Conservation (phyloP, 768 basidiomycete genomes). For the Leccinum subgranulosum region DNA sequence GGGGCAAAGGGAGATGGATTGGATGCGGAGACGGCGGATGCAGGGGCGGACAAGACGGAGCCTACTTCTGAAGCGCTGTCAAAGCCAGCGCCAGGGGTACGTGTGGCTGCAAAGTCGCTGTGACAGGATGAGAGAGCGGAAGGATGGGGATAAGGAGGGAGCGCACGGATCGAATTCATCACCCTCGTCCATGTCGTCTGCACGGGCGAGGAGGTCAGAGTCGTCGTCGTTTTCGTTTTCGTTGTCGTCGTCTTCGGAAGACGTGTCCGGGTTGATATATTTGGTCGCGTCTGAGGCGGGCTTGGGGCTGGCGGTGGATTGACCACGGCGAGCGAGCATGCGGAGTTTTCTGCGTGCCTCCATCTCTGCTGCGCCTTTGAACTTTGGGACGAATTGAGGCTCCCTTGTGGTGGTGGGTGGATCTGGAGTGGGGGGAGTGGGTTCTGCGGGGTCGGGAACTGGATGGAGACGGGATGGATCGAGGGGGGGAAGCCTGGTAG, state of each 20-base stretch:
- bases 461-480: constrained; percentile 12
- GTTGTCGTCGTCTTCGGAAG: constrained; percentile 49
- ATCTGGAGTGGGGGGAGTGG: constrained; percentile 11
- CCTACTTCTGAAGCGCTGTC: constrained; percentile 62
- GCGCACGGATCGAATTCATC: constrained; percentile 83
- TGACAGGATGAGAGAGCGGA: neutral
- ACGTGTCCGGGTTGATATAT: constrained; percentile 45
- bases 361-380: constrained; percentile 86
- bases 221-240: constrained; percentile 48
- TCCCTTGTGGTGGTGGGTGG: constrained; percentile 51
- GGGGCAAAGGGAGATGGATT: constrained; percentile 54
- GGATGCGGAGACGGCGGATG: constrained; percentile 49
- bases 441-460: constrained; percentile 8
- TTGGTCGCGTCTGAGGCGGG: constrained; percentile 25
- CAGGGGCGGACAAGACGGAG: constrained; percentile 55
- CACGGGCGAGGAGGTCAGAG: constrained; percentile 48
- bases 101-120: constrained; percentile 69
- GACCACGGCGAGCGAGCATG: constrained; percentile 56
- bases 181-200: constrained; percentile 55
- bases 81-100: constrained; percentile 45
- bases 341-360: constrained; percentile 65
- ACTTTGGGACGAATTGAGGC: constrained; percentile 68
- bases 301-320: constrained; percentile 30
- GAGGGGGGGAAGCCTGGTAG: constrained; percentile 14
- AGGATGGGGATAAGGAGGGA: constrained; percentile 1